Conservation (phyloP, 805 yeast species). For the Isabelozyma pseudorhagii region DNA sequence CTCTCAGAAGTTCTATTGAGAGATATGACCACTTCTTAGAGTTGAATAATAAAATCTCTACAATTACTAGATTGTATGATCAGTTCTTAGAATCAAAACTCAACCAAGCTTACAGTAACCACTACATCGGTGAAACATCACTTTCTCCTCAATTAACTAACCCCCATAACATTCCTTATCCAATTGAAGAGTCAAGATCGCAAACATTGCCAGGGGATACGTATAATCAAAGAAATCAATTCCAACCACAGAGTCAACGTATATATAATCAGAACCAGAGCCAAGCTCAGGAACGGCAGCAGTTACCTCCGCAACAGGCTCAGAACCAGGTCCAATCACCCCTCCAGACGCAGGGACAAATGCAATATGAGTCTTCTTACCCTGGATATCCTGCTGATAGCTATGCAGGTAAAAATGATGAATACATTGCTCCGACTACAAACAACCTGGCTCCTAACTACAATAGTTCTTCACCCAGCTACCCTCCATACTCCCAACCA, state of each 20-base stretch:
- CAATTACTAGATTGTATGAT: constrained; percentile 75
- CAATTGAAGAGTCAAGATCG: constrained; percentile 1
- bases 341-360: not conserved
- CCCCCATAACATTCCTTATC: not conserved
- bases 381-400: not conserved
- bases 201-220: not conserved
- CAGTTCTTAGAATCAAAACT: constrained; percentile 58
- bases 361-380: not conserved
- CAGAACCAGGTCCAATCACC: not conserved
- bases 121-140: constrained; percentile 8
- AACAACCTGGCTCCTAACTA: not conserved
- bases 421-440: not conserved
- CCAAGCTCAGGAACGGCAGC: not conserved
- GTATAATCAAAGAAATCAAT: not conserved
- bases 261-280: not conserved
- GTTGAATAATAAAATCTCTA: constrained; percentile 73
- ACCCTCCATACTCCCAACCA: not conserved
- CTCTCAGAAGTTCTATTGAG: constrained; percentile 53
- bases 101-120: constrained; percentile 33
- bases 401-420: not conserved
- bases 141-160: not conserved
- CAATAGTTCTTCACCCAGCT: not conserved
- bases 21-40: constrained; percentile 67
- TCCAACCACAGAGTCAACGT: not conserved
- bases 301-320: no score